A percentile compares a stretch with the other conserved stretches of the same genome.
These are phyloP conservation scores for Plasmodium inui DNA, from an alignment of 169 alveolate species.

Conservation along the genomic window DNA sequence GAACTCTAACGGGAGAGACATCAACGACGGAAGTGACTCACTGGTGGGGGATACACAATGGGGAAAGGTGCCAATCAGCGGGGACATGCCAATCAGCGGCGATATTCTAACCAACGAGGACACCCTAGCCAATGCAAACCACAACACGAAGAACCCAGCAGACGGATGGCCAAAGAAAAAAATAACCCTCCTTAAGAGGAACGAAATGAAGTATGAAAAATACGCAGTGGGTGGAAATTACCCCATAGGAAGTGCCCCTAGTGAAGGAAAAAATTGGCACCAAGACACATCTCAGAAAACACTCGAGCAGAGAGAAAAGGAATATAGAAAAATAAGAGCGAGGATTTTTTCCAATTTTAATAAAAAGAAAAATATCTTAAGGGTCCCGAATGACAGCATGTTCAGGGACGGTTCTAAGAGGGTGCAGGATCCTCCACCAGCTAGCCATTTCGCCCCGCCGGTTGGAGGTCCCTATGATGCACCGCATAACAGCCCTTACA, in stretches of 20 bases:
- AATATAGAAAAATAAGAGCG: conserved; percentile 57
- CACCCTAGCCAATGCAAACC: neutral
- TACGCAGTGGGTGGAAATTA: neutral
- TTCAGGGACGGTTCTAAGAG: neutral
- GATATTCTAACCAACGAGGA: neutral
- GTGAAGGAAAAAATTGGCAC: neutral
- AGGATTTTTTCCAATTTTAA: conserved; percentile 58
- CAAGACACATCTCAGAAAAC: conserved; percentile 5
- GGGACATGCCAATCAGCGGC: neutral
- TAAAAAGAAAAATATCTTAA: conserved; percentile 30
- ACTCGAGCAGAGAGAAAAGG: conserved; percentile 54
- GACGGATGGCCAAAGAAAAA: conserved; percentile 17
- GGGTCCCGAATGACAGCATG: neutral
- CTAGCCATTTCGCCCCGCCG: neutral
- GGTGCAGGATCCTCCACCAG: neutral
- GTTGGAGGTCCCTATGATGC: neutral
- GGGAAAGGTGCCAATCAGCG: conserved; percentile 4
- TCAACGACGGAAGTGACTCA: neutral
- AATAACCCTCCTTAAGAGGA: conserved; percentile 25
- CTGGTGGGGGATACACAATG: neutral
- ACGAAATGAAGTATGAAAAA: conserved; percentile 23
- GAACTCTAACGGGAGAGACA: neutral
- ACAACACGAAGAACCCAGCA: neutral
- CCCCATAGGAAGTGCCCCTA: neutral
- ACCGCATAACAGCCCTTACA: neutral